A percentile compares a stretch with the other conserved stretches of the same genome.
Evolutionary conservation across 345 rosid genomes (phyloP).

Genomic region (Trapa incisa): DNA sequence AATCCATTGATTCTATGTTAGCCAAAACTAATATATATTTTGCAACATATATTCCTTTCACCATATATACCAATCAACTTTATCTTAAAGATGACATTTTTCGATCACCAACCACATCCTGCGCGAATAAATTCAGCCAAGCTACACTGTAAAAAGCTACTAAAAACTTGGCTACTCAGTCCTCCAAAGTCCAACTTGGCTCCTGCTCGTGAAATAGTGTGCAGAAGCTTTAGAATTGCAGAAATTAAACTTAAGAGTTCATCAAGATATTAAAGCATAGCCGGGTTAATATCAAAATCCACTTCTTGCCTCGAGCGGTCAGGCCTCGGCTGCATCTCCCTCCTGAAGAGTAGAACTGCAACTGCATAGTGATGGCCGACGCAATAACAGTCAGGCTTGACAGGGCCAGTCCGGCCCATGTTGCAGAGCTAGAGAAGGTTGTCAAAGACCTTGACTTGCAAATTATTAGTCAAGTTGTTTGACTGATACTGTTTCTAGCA

Average conservation of each 20-base stretch:
- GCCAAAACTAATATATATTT: too few relatives aligned
- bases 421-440: constrained; percentile 28
- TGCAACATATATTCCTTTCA: too few relatives aligned
- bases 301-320: constrained; percentile 40
- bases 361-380: constrained; percentile 10
- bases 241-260: background rate
- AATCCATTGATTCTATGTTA: too few relatives aligned
- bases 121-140: too few relatives aligned
- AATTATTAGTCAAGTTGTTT: too few relatives aligned
- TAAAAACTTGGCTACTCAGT: background rate
- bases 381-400: constrained; percentile 5
- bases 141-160: too few relatives aligned
- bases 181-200: too few relatives aligned
- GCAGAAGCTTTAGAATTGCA: background rate
- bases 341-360: constrained; percentile 12
- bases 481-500: too few relatives aligned
- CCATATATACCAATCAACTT: constrained; percentile 13
- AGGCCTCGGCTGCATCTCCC: constrained; percentile 27
- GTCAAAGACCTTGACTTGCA: background rate
- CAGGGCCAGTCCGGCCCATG: constrained; percentile 41
- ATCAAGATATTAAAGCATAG: background rate
- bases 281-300: constrained; percentile 8
- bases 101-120: constrained; percentile 16
- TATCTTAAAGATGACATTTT: constrained; percentile 30
- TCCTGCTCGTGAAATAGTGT: too few relatives aligned